Conservation (phyloP, 306 rosid species). For the Quercus suber region DNA sequence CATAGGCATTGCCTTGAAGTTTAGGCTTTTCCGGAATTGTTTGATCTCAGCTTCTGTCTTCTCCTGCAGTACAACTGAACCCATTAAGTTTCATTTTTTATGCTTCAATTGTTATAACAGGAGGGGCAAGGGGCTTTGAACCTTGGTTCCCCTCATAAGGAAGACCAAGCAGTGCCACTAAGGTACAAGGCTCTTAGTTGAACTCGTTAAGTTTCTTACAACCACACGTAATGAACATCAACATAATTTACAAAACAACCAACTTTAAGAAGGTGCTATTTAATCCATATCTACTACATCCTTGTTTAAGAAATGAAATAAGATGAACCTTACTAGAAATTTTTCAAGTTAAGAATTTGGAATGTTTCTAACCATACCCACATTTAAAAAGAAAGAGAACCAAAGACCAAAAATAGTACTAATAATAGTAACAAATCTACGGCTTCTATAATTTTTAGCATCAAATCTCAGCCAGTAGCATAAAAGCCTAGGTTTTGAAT, state of each 20-base stretch:
- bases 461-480: background rate
- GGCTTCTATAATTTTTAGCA: background rate
- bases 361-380: background rate
- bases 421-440: background rate
- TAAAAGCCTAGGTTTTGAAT: background rate
- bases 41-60: conserved; percentile 63
- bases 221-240: background rate
- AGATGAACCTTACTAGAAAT: background rate
- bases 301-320: background rate
- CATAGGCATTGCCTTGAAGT: conserved; percentile 73
- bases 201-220: conserved; percentile 8
- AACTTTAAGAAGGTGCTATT: background rate
- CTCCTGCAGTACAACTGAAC: conserved; percentile 37
- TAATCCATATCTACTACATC: background rate
- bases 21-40: conserved; percentile 56
- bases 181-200: too few species aligned
- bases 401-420: background rate
- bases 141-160: too few species aligned
- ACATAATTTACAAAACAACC: background rate
- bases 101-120: too few species aligned
- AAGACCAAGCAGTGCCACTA: too few species aligned
- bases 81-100: conserved; percentile 11
- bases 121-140: too few species aligned
- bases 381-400: background rate
- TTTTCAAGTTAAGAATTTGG: background rate